Evolutionary conservation across 2,329 filamentous ascomycete species (phyloP), one percentile per base, ranked within the genome.

Genomic region (Phyllosticta paracitricarpa): DNA sequence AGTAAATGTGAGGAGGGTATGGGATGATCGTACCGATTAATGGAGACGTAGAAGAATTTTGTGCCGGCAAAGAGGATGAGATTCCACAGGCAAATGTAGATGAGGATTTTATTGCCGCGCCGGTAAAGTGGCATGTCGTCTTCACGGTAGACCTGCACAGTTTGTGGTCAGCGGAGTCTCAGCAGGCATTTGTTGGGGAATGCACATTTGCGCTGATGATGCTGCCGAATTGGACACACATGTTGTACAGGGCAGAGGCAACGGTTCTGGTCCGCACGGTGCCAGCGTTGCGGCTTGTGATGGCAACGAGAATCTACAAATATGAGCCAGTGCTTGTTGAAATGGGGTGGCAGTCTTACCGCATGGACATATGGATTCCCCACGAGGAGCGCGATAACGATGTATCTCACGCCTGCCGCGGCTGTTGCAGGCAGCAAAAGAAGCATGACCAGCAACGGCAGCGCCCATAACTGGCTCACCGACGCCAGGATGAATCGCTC

Each of bases 181-280:
- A 64, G 59, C 19, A 66, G 25, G 64, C 10, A 54, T 26, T 19
- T 6, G 14, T 4, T 3, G 40, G 40, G 7, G 5, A 12, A 56
- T 54, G 33, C 8, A 61, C 58, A 54, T 71, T 67, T 5, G 61
- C 68, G 9, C 71, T 70, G 61, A 76, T 72, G 59, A 78, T 70
- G 28, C 70, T 73, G 4, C 71, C 73, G 7, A 72, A 66, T 57
- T 78, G 76, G 12, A 77, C 75, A 33, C 69, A 69, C 64, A 78
- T 76, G 67, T 87, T 87, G 71, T 87, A 87, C n/a, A 84, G 72
- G 0, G 83, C 84, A 0, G 83, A 81, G 0, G 83, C 82, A 1
- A 89, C 83, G 1, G 85, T 83, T 6, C 85, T 76, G 5, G 82
- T 83, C 10, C 84, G 77, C 9, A 88, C 83, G 0, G 80, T 78